Conservation (phyloP, 805 yeast genomes). For the Kodamaea nitidulidarum region DNA sequence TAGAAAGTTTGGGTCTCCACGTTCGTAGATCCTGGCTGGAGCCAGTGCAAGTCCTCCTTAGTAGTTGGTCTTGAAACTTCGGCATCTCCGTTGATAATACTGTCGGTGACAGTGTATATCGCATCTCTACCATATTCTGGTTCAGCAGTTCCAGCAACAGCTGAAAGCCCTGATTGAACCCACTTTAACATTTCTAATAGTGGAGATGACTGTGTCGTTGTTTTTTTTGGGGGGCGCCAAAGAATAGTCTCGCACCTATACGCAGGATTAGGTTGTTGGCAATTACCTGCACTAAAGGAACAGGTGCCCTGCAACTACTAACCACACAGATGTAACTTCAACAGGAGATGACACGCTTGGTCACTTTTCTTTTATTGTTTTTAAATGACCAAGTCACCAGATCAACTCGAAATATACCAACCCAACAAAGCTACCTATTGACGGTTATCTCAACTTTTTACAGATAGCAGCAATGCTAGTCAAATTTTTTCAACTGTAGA, state of each 20-base stretch:
- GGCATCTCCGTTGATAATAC: slow-evolving; percentile 39
- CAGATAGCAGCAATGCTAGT: no score
- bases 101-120: slow-evolving; percentile 73
- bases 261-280: neutral
- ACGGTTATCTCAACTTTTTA: no score
- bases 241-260: neutral
- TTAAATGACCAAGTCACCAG: no score
- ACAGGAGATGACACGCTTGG: no score
- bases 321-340: no score
- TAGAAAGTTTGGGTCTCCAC: slow-evolving; percentile 96
- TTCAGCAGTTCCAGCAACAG: slow-evolving; percentile 94
- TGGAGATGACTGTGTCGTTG: slow-evolving; percentile 2
- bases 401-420: no score
- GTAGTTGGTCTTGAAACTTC: slow-evolving; percentile 51
- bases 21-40: slow-evolving; percentile 71
- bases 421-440: no score
- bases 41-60: slow-evolving; percentile 72
- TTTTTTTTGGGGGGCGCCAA: slow-evolving; percentile 3
- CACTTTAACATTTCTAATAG: slow-evolving; percentile 59
- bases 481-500: no score
- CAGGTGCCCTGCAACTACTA: no score
- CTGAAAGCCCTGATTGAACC: slow-evolving; percentile 85
- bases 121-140: slow-evolving; percentile 95
- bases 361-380: no score
- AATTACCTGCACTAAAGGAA: neutral